These are phyloP conservation scores for Ustilago shanxiensis DNA, from an alignment of 1,284 basidiomycete genomes.

Conservation along the genomic window DNA sequence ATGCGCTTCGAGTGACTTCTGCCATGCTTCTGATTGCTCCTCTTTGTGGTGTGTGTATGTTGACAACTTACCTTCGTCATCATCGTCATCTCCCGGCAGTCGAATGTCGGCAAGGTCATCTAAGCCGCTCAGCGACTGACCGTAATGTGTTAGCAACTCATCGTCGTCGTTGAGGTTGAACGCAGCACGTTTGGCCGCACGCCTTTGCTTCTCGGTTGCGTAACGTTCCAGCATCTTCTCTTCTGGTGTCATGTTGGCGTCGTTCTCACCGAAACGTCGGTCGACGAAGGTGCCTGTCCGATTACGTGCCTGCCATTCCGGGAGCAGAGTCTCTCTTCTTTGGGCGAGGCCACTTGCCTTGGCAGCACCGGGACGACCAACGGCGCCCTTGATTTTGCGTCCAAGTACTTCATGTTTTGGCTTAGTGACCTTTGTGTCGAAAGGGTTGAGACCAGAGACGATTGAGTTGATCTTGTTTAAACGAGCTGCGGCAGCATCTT, in stretches of 20 bases:
- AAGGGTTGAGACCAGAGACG: conserved; percentile 87
- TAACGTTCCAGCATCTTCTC: conserved; percentile 98
- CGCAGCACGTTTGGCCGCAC: conserved; percentile 78
- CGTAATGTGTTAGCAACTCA: conserved; percentile 85
- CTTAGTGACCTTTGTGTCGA: conserved; percentile 75
- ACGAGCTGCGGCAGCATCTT: conserved; percentile 57
- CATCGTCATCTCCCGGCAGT: conserved; percentile 53
- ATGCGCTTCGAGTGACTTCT: background rate
- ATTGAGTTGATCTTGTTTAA: conserved; percentile 83
- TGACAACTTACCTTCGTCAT: conserved; percentile 63
- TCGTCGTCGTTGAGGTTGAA: conserved; percentile 85
- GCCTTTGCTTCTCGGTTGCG: conserved; percentile 78
- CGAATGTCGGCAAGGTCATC: conserved; percentile 85
- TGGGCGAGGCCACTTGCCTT: conserved; percentile 91
- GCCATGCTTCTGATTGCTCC: background rate
- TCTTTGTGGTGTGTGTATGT: background rate
- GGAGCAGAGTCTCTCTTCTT: conserved; percentile 79
- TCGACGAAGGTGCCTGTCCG: conserved; percentile 91
- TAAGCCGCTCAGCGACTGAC: conserved; percentile 83
- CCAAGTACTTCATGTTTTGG: conserved; percentile 93
- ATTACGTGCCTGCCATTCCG: conserved; percentile 81
- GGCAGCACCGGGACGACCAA: conserved; percentile 85
- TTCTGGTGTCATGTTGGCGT: conserved; percentile 89
- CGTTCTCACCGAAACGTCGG: conserved; percentile 94
- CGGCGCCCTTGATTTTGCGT: conserved; percentile 84